A percentile compares a stretch with the other conserved stretches of the same genome.
Conservation (phyloP, 2,329 filamentous ascomycete species). For the Myriosclerotinia duriaeana region DNA sequence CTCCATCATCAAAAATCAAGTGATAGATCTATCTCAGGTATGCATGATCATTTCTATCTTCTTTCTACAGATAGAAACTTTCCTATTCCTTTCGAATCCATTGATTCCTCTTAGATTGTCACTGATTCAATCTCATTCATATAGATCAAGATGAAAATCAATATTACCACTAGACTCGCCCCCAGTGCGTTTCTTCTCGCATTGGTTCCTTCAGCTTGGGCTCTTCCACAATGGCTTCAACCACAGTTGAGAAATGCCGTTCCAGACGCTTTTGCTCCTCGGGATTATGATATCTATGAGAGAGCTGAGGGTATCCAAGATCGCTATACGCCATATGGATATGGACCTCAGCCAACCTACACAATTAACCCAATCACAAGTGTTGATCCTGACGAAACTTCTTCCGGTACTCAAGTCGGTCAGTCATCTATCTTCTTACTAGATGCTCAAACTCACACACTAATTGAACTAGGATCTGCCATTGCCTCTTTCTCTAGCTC, state of each 20-base stretch:
- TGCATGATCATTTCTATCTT: not conserved
- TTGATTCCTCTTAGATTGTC: not conserved
- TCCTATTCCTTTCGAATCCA: not conserved
- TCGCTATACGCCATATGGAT: slow-evolving; percentile 34
- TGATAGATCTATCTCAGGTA: slow-evolving; percentile 16
- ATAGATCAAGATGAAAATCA: slow-evolving; percentile 37
- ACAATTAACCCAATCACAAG: slow-evolving; percentile 21
- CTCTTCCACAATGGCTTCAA: slow-evolving; percentile 35
- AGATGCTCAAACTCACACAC: not conserved
- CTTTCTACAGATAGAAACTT: not conserved
- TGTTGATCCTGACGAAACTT: slow-evolving; percentile 25
- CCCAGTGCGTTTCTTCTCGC: slow-evolving; percentile 29
- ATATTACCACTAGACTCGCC: slow-evolving; percentile 26
- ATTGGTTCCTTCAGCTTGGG: slow-evolving; percentile 29
- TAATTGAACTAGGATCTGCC: slow-evolving; percentile 15
- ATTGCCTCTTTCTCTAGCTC: not conserved
- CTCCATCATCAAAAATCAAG: slow-evolving; percentile 9
- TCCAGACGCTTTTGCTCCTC: slow-evolving; percentile 29
- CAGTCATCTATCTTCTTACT: not conserved
- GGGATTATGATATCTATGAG: slow-evolving; percentile 34
- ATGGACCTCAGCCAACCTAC: slow-evolving; percentile 35
- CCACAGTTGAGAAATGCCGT: slow-evolving; percentile 27
- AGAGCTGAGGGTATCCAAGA: slow-evolving; percentile 27
- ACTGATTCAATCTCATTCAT: slow-evolving; percentile 5
- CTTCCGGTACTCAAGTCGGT: slow-evolving; percentile 17